Evolutionary conservation across 306 rosid genomes (phyloP), one percentile per base, ranked within the genome.

Genomic region (Begonia loranthoides): DNA sequence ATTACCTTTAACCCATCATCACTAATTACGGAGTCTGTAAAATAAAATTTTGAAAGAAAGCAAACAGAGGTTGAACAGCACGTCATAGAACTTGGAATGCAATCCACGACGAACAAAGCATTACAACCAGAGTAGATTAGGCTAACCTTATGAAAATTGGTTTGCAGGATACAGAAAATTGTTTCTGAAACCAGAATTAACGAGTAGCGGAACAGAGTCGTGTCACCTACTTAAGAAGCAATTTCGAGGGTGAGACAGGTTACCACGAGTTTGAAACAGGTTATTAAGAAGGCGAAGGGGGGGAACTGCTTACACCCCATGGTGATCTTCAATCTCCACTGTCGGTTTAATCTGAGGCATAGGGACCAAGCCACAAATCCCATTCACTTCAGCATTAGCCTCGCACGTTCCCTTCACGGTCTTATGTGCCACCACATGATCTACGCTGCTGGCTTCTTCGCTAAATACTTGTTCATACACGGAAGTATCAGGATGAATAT

Each of bases 241-340:
- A 28, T 28, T 5, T 28, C 9, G 36, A 28, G 9, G 4, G 36
- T 28, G 36, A 28, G 36, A 28, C 36, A 7, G 36, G 8, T 28
- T 43, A 43, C 15, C 10, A 11, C 1, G 12, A 41, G 13, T 19
- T 2, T 19, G 22, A 19, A 4, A 19, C 22, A 19, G 22, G 22
- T 19, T 1, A 41, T 6, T 41, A 9, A 43, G 47, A 43, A 43
- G 15, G 47, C n/a, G 5, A 43, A n/a, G 47, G 15, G 47, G 15
- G n/a, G 1, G 15, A 43, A 43, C 52, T 11, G 54, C 15, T 67
- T 57, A 50, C 50, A 72, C 70, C 44, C 86, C 93, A 61, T 78
- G 80, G 65, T 73, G 92, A 45, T 82, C 93, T 68, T 82, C 93
- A 13, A 75, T 76, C 54, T 82, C 86, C 67, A 56, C 79, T 58